Evolutionary conservation across 2,329 filamentous ascomycete genomes (phyloP).

Genomic region (Leptographium lundbergii): DNA sequence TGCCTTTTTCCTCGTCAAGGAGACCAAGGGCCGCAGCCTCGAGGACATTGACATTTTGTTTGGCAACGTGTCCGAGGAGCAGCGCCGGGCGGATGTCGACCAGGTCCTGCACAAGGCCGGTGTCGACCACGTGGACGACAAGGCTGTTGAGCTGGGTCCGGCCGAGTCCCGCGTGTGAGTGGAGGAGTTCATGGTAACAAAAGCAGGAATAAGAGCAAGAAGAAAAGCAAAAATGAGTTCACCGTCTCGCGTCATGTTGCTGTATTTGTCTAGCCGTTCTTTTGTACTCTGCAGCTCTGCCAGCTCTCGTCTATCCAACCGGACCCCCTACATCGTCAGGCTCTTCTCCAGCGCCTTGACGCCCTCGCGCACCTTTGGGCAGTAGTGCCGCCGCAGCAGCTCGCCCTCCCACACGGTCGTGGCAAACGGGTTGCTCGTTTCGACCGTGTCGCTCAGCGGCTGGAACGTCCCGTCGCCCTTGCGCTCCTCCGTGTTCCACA

Average conservation of each 20-base stretch:
- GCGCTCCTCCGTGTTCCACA: conserved; percentile 92
- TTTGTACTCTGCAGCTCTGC: background rate
- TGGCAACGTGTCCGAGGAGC: background rate
- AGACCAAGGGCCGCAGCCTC: conserved; percentile 15
- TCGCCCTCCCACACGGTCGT: conserved; percentile 91
- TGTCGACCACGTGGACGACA: background rate
- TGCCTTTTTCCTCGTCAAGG: conserved; percentile 12
- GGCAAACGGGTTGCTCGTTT: conserved; percentile 82
- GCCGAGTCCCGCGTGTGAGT: background rate
- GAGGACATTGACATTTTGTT: conserved; percentile 19
- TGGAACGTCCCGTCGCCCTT: conserved; percentile 83
- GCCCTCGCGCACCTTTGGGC: conserved; percentile 71
- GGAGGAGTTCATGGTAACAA: no score
- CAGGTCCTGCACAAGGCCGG: background rate
- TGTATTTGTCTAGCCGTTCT: background rate
- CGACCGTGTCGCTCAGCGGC: conserved; percentile 57
- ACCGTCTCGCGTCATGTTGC: background rate
- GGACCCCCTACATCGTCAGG: conserved; percentile 22
- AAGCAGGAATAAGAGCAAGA: background rate
- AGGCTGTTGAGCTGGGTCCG: background rate
- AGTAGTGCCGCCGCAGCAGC: conserved; percentile 72
- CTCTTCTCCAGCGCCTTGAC: conserved; percentile 57
- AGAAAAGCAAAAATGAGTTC: no score
- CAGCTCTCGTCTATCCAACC: background rate
- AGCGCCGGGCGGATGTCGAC: background rate